Evolutionary conservation across 805 yeast genomes (phyloP), one percentile per base, ranked within the genome.

Genomic region (Saccharomyces kudriavzevii): DNA sequence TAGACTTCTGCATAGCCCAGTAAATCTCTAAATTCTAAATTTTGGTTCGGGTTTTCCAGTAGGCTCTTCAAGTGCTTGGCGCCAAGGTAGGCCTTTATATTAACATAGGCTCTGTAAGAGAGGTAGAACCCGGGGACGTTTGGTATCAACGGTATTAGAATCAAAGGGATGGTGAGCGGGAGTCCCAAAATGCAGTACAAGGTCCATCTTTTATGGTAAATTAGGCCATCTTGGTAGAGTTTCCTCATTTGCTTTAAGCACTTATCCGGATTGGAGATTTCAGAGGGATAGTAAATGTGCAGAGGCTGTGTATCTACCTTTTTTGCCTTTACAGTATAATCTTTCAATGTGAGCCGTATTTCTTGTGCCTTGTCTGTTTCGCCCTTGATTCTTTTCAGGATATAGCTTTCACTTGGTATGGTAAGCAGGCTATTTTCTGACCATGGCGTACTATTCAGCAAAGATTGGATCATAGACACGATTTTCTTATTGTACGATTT

Each of bases 81-180:
- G 0, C 97, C 97, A 45, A 80, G 67, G 56, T 78, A 73, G 0
- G 96, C 96, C 61, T 85, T 86, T 65, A 84, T 77, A 67, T 92
- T 89, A 66, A 96, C 89, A 71, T 89, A 91, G 20, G 86, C 76
- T 56, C 98, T 76, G 66, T 86, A 91, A 2, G 86, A 76, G 46
- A 91, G 70, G 63, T 89, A 92, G 64, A 92, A 86, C 0, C 96
- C 96, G 0, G 98, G 98, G 22, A 91, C 80, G 62, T 91, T 91
- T 22, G 98, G 98, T 2, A 90, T 67, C n/a, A 91, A 75, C 0
- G 98, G 98, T 0, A 92, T 64, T 46, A 89, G 60, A 0, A 89
- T 90, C 46, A 91, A 67, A 1, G 98, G 98, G 2, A 89, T 60
- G 0, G 95, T 82, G 47, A 91, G 58, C 1, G 97, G 97, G 3